Percentiles rank a stretch among this genome's conserved stretches.
These are phyloP conservation scores for Kwoniella europaea DNA, from an alignment of 768 basidiomycete species.

Conservation along the genomic window DNA sequence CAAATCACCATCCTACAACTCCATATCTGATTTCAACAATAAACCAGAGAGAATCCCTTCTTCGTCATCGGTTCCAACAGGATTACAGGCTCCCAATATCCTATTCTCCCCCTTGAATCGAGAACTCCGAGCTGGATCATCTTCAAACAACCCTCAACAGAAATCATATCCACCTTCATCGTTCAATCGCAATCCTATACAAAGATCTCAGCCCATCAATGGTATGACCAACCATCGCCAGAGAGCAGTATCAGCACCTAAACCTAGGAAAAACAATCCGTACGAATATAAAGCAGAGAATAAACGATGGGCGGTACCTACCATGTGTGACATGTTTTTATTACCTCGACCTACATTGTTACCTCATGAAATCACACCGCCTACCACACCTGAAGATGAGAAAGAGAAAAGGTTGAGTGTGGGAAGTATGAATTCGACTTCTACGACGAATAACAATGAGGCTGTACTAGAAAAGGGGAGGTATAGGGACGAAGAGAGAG, in stretches of 20 bases:
- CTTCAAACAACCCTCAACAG: not conserved
- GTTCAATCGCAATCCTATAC: conserved; percentile 6
- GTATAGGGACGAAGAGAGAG: conserved; percentile 35
- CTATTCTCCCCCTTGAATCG: conserved; percentile 48
- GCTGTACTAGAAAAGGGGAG: conserved; percentile 30
- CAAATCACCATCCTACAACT: conserved; percentile 38
- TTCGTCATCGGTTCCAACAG: conserved; percentile 49
- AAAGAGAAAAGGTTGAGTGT: conserved; percentile 12
- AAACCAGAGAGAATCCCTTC: conserved; percentile 30
- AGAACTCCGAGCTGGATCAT: conserved; percentile 30
- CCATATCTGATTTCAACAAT: conserved; percentile 17
- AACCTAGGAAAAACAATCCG: conserved; percentile 4
- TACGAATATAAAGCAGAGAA: conserved; percentile 23
- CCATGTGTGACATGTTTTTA: conserved; percentile 46
- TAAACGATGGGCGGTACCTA: conserved; percentile 39
- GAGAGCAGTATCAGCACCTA: conserved; percentile 27
- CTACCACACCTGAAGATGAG: conserved; percentile 27
- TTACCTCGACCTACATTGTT: conserved; percentile 43
- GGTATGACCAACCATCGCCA: conserved; percentile 9
- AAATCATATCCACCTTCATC: conserved; percentile 13
- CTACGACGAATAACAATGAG: conserved; percentile 8
- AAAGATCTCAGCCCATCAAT: not conserved
- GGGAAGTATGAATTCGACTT: conserved; percentile 1
- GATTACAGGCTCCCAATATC: conserved; percentile 42
- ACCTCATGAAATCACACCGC: conserved; percentile 49